Conservation (phyloP, 768 basidiomycete genomes). For the Podaxis sp. region DNA sequence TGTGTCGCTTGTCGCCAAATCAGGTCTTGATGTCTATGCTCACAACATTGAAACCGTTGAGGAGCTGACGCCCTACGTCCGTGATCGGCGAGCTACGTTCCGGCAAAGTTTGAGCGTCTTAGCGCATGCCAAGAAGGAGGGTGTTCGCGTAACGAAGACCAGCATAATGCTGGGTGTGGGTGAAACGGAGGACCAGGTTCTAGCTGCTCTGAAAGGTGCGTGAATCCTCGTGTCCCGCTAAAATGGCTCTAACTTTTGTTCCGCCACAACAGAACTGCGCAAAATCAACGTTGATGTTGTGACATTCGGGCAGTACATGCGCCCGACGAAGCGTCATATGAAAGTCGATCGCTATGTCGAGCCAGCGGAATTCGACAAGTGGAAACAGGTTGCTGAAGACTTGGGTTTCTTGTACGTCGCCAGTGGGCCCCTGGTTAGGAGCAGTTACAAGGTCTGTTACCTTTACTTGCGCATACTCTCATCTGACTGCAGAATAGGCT, state of each 20-base stretch:
- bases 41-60: slow-evolving; percentile 99
- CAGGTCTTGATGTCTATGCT: slow-evolving; percentile 96
- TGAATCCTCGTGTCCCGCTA: slow-evolving; percentile 8
- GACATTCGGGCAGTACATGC: slow-evolving; percentile 99
- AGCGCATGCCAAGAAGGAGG: slow-evolving; percentile 79
- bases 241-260: background rate
- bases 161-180: slow-evolving; percentile 99
- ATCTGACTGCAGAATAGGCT: slow-evolving; percentile 53
- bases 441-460: slow-evolving; percentile 87
- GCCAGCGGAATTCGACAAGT: slow-evolving; percentile 88
- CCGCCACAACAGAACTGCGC: slow-evolving; percentile 66
- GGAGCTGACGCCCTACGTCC: slow-evolving; percentile 89
- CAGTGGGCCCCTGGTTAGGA: slow-evolving; percentile 92
- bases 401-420: slow-evolving; percentile 98
- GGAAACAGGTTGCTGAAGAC: slow-evolving; percentile 87
- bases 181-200: slow-evolving; percentile 80
- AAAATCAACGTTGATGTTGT: slow-evolving; percentile 92
- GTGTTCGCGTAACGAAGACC: slow-evolving; percentile 91
- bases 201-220: slow-evolving; percentile 80
- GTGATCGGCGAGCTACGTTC: slow-evolving; percentile 92
- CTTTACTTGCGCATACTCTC: background rate
- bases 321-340: slow-evolving; percentile 98
- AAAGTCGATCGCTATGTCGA: slow-evolving; percentile 97
- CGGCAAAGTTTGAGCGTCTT: slow-evolving; percentile 81
- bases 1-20: slow-evolving; percentile 82